Base-by-base conservation (phyloP, 352 stramenopile species). In the Phytopythium vexans region DNA sequence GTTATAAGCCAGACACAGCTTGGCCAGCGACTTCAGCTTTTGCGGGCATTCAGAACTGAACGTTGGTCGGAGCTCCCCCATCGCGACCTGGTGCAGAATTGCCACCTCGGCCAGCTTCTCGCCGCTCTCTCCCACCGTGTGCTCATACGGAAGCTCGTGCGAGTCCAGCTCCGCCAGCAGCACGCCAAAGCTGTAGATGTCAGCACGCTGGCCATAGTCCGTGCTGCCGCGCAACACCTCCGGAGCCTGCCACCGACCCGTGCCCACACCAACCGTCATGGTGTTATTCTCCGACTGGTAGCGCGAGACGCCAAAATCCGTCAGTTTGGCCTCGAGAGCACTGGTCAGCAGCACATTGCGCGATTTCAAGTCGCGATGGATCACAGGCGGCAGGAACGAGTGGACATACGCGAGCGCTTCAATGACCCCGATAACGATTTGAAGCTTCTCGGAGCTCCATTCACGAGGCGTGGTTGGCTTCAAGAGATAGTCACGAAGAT, bases 251-350 rank as follows among this genome's bases (percentile, higher is more conserved):
- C 70, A 76, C 11, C 55, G 49, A 15, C 55, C 51, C 1, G 49
- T 61, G 11, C 54, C 55, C 3, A 68, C 54, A 4, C 61, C 61
- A 0, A 49, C 52, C 15, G 65, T 76, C 60, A 72, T 67, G 0
- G 59, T 62, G 9, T 14, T 32, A 6, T 54, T 38, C 14, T 70
- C 56, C 7, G 58, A 51, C 4, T 55, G 43, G 8, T 65, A 50
- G 3, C 77, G 64, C 36, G 66, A 82, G 10, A 80, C 72, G 12
- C 77, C 77, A 68, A 88, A 88, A 44, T 84, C 77, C 4, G 56
- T 67, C 10, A 88, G 37, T 54, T 88, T 88, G 3, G 77, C 74
- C 6, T 54, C 42, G 45, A 67, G 74, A 16, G 72, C 56, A 7
- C 15, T 45, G 8, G 33, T 31, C 5, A 86, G 41, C 4, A 88